Conservation (phyloP, 768 basidiomycete species). For the Phanerochaete sordida region DNA sequence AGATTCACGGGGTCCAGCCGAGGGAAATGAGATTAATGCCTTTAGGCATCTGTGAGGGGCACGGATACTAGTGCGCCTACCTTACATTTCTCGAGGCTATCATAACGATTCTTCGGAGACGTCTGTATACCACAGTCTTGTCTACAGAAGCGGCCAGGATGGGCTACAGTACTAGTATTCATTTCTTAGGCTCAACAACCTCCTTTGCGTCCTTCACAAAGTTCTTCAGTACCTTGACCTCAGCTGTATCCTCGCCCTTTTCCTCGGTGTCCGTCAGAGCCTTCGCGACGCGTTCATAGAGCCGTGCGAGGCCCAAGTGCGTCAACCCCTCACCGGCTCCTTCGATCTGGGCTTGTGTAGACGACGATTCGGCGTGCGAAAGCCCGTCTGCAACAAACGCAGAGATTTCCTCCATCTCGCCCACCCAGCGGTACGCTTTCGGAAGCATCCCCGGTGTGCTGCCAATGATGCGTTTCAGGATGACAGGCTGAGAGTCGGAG, state of each 20-base stretch:
- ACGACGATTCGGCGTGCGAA: background rate
- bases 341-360: background rate
- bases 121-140: no score
- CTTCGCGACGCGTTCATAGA: constrained; percentile 41
- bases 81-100: no score
- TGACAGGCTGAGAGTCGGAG: constrained; percentile 39
- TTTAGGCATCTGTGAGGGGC: no score
- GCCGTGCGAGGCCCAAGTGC: constrained; percentile 43
- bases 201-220: constrained; percentile 46
- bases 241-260: constrained; percentile 20
- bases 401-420: constrained; percentile 63
- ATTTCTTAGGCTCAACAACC: constrained; percentile 15
- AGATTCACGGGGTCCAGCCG: no score
- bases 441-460: constrained; percentile 48
- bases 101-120: no score
- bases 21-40: no score
- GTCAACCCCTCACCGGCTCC: constrained; percentile 38
- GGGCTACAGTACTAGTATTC: background rate
- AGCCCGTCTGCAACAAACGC: constrained; percentile 38
- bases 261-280: constrained; percentile 31
- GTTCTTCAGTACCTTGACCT: constrained; percentile 36
- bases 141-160: no score
- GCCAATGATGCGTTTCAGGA: constrained; percentile 37
- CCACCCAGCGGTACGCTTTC: constrained; percentile 62
- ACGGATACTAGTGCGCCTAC: no score